Base-by-base conservation (phyloP, 352 stramenopile species). In the Globisporangium viniferum region DNA sequence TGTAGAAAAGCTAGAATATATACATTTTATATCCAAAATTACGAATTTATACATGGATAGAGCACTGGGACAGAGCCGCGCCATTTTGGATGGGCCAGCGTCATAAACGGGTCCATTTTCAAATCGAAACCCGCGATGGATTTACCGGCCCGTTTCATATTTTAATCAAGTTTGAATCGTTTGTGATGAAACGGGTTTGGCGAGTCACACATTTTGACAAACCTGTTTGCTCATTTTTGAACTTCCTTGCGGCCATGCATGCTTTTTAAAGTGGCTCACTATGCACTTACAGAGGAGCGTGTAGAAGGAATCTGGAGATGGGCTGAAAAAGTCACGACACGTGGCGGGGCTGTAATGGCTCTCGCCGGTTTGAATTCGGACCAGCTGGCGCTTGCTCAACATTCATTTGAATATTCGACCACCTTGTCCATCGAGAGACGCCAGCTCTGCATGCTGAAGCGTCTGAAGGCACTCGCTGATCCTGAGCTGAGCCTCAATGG, bases 31-130 rank as follows among this genome's bases (percentile, higher is more conserved):
- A n/a, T 10, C 3, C 3, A 29, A 59, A 29, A 59, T 3, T 59
- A 15, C 29, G 5, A 29, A 35, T 55, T 14, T 57, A 57, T 3
- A 56, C 59, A 65, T 54, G 59, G 39, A 66, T 57, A 66, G 57
- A 62, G 57, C 33, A 53, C 9, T 33, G 22, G 14, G 20, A 62
- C 35, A 62, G 14, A 62, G 8, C 35, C 24, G 57, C 15, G 57
- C 5, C 35, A 53, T 48, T 53, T 36, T 35, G n/a, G 33, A 51
- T 31, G 9, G 57, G 33, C n/a, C 35, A 29, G 20, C 20, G 49
- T 2, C 4, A 36, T 4, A 22, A 58, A 58, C 31, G 27, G 27
- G 53, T 58, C 5, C 1, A 31, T 44, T 44, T 39, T 44, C 36
- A 44, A 44, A 44, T 33, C 10, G 4, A 0, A 15, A 18, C 36